These are phyloP conservation scores for Tulasnella sp. DNA, from an alignment of 768 basidiomycete species.

Conservation along the genomic window DNA sequence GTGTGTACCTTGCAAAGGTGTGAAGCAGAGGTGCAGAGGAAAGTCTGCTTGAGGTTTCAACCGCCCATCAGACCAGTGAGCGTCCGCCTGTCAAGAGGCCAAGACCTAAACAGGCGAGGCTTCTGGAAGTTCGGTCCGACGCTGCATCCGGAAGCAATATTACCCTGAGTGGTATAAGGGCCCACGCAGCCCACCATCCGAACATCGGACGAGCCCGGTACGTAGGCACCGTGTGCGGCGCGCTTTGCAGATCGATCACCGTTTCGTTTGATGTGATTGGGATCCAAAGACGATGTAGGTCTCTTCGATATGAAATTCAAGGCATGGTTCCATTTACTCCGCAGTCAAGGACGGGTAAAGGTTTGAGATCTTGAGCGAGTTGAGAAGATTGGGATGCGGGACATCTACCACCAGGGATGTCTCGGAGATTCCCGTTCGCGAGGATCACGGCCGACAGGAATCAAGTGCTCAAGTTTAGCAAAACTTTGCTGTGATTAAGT, in stretches of 20 bases:
- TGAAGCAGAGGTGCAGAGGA: neutral
- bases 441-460: neutral
- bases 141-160: neutral
- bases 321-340: neutral
- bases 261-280: neutral
- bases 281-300: neutral
- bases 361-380: neutral
- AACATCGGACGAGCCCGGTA: neutral
- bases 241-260: neutral
- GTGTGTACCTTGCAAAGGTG: neutral
- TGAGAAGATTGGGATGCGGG: neutral
- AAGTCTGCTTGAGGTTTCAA: neutral
- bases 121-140: neutral
- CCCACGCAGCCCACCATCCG: neutral
- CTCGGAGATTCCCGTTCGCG: neutral
- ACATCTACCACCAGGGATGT: neutral
- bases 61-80: too few species aligned
- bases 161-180: neutral
- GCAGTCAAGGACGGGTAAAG: neutral
- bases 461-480: neutral
- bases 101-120: neutral
- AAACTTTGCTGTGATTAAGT: neutral
- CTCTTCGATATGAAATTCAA: neutral
- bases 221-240: neutral
- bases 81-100: too few species aligned